Percentiles rank a stretch among this genome's conserved stretches.
Conservation (phyloP, 345 rosid genomes). For the Trapa incisa region DNA sequence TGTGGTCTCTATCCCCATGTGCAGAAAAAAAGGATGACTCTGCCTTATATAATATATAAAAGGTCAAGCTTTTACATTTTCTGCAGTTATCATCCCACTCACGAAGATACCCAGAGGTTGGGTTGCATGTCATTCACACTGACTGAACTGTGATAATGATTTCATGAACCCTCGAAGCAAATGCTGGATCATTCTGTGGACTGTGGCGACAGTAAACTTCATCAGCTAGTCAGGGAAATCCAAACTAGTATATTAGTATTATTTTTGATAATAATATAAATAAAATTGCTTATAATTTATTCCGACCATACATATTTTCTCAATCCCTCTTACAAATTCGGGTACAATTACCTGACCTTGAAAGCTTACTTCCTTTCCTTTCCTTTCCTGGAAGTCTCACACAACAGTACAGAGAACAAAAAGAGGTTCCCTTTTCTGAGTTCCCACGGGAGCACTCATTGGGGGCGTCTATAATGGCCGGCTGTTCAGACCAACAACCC, state of each 20-base stretch:
- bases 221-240: too few relatives aligned
- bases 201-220: too few relatives aligned
- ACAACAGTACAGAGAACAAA: neutral
- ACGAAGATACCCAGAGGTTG: neutral
- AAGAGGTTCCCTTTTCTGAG: neutral
- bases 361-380: neutral
- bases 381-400: neutral
- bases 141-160: neutral
- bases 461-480: neutral
- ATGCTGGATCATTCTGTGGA: too few relatives aligned
- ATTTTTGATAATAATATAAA: too few relatives aligned
- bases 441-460: neutral
- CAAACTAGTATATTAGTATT: too few relatives aligned
- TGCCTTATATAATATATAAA: neutral
- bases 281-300: too few relatives aligned
- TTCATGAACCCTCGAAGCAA: neutral
- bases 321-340: too few relatives aligned
- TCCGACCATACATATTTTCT: too few relatives aligned
- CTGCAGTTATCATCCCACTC: neutral
- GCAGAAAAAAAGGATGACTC: neutral
- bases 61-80: neutral
- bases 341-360: too few relatives aligned
- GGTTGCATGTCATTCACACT: neutral
- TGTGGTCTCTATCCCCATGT: neutral
- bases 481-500: neutral